Percentiles rank a stretch among this genome's conserved stretches.
Conservation (phyloP, 202 grass and related monocot genomes). For the Eragrostis tef region DNA sequence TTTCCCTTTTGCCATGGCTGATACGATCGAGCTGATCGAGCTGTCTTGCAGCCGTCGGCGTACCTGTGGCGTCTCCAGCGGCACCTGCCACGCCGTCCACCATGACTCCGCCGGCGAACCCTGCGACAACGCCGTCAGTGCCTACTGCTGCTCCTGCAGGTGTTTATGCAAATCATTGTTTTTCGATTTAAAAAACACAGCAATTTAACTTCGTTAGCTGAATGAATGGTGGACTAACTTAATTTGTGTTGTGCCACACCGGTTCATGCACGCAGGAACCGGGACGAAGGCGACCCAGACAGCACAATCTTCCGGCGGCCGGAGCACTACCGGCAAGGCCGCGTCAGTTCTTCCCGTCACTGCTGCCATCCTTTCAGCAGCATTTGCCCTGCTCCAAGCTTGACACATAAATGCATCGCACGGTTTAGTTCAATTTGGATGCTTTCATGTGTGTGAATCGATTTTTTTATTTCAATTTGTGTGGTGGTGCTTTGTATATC, state of each 20-base stretch:
- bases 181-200: no score
- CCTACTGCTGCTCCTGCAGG: constrained; percentile 2
- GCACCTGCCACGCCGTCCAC: constrained; percentile 21
- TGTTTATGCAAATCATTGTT: neutral
- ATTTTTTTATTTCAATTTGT: no score
- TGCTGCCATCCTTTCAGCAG: neutral
- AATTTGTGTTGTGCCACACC: no score
- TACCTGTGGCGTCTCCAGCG: neutral
- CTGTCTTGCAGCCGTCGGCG: constrained; percentile 28
- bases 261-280: neutral
- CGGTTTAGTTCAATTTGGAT: neutral
- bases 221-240: no score
- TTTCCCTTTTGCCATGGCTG: neutral
- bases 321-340: neutral
- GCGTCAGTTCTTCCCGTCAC: neutral
- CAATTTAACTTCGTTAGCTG: no score
- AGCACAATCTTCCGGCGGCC: neutral
- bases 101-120: constrained; percentile 6
- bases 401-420: neutral
- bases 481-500: no score
- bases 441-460: neutral
- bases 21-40: no score
- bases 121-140: neutral
- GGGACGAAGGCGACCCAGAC: neutral
- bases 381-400: neutral